These are phyloP conservation scores for Syzygium aqueum DNA, from an alignment of 345 rosid species.

Conservation along the genomic window DNA sequence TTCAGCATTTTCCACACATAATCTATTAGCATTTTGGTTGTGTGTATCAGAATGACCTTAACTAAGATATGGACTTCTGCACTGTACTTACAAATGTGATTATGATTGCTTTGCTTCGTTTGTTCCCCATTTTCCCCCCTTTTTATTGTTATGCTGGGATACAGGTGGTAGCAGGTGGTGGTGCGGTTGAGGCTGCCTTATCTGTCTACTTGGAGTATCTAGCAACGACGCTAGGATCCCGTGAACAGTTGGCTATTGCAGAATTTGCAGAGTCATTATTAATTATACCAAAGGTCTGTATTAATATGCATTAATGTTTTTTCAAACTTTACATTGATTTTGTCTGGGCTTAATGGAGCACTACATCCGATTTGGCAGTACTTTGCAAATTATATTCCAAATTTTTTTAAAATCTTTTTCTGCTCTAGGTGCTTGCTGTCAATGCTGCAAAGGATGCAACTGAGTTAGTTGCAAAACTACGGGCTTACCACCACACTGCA, in stretches of 20 bases:
- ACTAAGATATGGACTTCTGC: background rate
- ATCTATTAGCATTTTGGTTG: background rate
- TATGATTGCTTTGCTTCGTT: background rate
- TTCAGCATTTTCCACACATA: background rate
- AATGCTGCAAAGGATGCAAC: conserved; percentile 97
- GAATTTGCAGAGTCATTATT: conserved; percentile 90
- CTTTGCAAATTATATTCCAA: background rate
- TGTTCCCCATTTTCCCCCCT: background rate
- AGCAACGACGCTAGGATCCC: conserved; percentile 87
- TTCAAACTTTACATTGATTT: background rate
- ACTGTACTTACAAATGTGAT: background rate
- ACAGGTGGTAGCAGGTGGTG: conserved; percentile 99
- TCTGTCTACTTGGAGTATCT: conserved; percentile 90
- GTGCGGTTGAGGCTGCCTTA: conserved; percentile 91
- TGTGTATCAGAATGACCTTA: background rate
- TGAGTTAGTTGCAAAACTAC: conserved; percentile 86
- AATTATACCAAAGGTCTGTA: conserved; percentile 73
- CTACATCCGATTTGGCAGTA: background rate
- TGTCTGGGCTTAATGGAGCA: background rate
- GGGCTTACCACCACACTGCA: conserved; percentile 91
- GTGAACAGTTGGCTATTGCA: conserved; percentile 91
- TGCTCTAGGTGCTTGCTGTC: conserved; percentile 77
- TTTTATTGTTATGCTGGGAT: background rate
- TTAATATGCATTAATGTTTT: background rate
- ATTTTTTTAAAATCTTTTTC: background rate